These are phyloP conservation scores for Rhizopus stolonifer DNA, from an alignment of 371 early-diverging fungal species.

Conservation along the genomic window DNA sequence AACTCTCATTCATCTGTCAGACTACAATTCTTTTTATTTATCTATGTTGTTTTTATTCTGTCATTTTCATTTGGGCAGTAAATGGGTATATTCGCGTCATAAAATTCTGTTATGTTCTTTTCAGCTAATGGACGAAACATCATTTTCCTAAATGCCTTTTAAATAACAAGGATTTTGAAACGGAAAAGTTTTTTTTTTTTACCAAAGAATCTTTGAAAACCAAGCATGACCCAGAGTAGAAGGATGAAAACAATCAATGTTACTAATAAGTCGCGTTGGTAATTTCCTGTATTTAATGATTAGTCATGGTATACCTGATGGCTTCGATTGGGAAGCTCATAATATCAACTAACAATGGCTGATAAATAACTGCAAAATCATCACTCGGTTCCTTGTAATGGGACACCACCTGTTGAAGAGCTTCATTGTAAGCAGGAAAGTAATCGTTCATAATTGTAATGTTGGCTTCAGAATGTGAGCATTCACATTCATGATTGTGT, in stretches of 20 bases:
- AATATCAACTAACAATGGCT: slow-evolving; percentile 37
- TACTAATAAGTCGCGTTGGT: slow-evolving; percentile 15
- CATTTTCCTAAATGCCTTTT: slow-evolving; percentile 16
- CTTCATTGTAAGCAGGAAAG: slow-evolving; percentile 35
- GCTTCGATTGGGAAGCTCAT: slow-evolving; percentile 45
- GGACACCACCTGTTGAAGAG: slow-evolving; percentile 23
- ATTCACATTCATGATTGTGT: slow-evolving; percentile 44
- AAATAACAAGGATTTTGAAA: not conserved
- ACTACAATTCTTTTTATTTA: no score
- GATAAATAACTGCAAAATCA: slow-evolving; percentile 40
- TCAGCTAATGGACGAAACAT: slow-evolving; percentile 10
- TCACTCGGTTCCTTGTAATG: slow-evolving; percentile 21
- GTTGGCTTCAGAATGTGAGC: slow-evolving; percentile 40
- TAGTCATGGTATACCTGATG: slow-evolving; percentile 30
- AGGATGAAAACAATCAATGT: slow-evolving; percentile 41
- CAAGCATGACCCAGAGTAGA: slow-evolving; percentile 25
- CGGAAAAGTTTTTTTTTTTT: not conserved
- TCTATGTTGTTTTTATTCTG: slow-evolving; percentile 25
- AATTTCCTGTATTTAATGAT: no score
- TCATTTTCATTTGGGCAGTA: slow-evolving; percentile 43
- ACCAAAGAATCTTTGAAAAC: slow-evolving; percentile 42
- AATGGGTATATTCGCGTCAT: slow-evolving; percentile 19
- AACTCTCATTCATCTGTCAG: no score
- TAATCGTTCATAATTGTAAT: slow-evolving; percentile 33
- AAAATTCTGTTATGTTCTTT: slow-evolving; percentile 13